Evolutionary conservation across 768 basidiomycete species (phyloP).

Genomic region (Psilocybe cubensis): DNA sequence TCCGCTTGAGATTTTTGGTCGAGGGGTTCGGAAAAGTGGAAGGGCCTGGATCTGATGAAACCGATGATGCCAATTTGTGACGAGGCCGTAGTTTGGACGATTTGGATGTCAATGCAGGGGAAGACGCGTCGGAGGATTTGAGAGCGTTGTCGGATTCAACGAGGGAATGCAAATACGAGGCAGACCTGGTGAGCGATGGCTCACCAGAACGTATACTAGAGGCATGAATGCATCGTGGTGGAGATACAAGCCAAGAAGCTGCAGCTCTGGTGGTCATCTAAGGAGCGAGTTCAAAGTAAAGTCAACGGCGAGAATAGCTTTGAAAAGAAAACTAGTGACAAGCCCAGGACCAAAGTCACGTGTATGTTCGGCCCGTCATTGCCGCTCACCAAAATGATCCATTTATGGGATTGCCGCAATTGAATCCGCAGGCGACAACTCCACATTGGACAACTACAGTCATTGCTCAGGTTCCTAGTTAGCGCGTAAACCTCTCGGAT

Average conservation of each 20-base stretch:
- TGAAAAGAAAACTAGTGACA: background rate
- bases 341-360: background rate
- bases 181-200: background rate
- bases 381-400: background rate
- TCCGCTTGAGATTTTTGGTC: background rate
- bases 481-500: background rate
- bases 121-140: background rate
- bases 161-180: background rate
- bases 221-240: conserved; percentile 7
- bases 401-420: conserved; percentile 4
- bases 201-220: background rate
- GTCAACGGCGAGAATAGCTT: too few species aligned
- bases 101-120: background rate
- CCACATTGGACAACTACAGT: background rate
- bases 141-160: background rate
- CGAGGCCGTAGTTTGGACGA: too few species aligned
- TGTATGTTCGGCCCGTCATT: background rate
- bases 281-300: background rate
- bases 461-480: background rate
- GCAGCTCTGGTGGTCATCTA: conserved; percentile 7
- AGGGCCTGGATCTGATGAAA: background rate
- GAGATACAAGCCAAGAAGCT: conserved; percentile 1
- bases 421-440: conserved; percentile 9
- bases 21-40: background rate
- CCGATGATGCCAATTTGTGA: too few species aligned